phyloP scores from a whole-genome alignment of 2,329 filamentous ascomycete species.

The Aspergillus awamori region DNA sequence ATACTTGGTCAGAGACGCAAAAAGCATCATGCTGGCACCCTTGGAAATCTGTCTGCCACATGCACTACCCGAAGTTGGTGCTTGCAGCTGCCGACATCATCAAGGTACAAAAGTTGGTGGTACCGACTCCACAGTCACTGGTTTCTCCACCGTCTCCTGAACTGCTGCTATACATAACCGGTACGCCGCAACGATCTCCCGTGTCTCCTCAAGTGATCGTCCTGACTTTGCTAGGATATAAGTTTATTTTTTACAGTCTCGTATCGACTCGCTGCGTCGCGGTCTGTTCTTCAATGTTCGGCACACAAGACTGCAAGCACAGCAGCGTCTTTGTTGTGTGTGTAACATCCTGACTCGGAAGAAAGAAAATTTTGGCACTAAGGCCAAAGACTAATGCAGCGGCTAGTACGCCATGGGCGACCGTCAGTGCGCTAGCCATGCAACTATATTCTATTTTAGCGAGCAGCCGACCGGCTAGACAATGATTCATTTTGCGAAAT shows the following conservation, averaged over 20 bases:
- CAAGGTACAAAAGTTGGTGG: neutral
- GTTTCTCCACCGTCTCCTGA: conserved; percentile 5
- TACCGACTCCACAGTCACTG: neutral
- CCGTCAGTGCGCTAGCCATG: conserved; percentile 10
- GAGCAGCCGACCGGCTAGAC: neutral
- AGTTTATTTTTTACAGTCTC: neutral
- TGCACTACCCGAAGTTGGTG: neutral
- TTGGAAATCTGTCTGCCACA: neutral
- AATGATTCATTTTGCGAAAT: neutral
- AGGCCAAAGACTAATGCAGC: neutral
- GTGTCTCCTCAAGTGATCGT: too few species aligned
- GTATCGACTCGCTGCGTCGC: neutral
- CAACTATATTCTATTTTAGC: neutral
- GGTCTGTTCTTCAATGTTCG: neutral
- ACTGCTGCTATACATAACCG: neutral
- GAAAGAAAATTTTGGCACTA: neutral
- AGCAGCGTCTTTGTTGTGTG: neutral
- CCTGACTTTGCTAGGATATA: neutral
- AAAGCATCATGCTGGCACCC: neutral
- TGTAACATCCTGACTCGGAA: neutral
- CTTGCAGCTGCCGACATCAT: conserved; percentile 1
- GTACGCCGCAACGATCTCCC: neutral
- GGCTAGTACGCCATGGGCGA: conserved; percentile 1
- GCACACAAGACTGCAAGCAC: neutral
- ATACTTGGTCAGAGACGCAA: too few species aligned